Evolutionary conservation across 805 yeast genomes (phyloP).

Genomic region (Teunomyces barrocoloradensis): DNA sequence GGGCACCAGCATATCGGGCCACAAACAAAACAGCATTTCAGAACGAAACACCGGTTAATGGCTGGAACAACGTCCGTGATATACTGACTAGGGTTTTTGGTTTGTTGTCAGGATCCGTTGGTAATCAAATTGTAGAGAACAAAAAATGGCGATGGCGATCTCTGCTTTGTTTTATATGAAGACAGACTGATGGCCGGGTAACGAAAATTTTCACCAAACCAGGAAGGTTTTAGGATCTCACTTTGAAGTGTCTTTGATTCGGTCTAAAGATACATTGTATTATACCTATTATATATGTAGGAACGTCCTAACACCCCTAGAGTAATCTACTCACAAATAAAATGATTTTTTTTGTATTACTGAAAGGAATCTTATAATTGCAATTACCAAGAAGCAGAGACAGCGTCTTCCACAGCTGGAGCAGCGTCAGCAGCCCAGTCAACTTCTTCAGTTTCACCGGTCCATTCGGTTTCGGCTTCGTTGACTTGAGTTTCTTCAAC

Average conservation of each 20-base stretch:
- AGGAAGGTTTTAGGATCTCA: not conserved
- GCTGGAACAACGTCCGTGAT: slow-evolving; percentile 16
- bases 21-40: slow-evolving; percentile 13
- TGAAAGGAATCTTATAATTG: slow-evolving; percentile 4
- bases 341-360: slow-evolving; percentile 1
- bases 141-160: not conserved
- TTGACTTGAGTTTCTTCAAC: slow-evolving; percentile 59
- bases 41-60: slow-evolving; percentile 23
- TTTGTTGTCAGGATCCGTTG: slow-evolving; percentile 32
- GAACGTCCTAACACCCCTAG: slow-evolving; percentile 2
- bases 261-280: slow-evolving; percentile 1
- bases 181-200: not conserved
- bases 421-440: slow-evolving; percentile 65
- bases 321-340: slow-evolving; percentile 3
- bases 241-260: too few species aligned
- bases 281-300: slow-evolving; percentile 7
- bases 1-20: slow-evolving; percentile 2
- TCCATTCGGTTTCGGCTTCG: slow-evolving; percentile 56
- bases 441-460: slow-evolving; percentile 56
- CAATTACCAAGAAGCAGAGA: slow-evolving; percentile 48
- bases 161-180: not conserved
- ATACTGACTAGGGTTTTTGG: slow-evolving; percentile 26
- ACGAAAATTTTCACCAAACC: not conserved
- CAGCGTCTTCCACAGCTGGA: slow-evolving; percentile 74
- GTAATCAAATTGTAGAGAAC: slow-evolving; percentile 25